Percentiles rank a stretch among this genome's conserved stretches.
Evolutionary conservation across 352 stramenopile genomes (phyloP).

Genomic region (Pythium myriotylum): DNA sequence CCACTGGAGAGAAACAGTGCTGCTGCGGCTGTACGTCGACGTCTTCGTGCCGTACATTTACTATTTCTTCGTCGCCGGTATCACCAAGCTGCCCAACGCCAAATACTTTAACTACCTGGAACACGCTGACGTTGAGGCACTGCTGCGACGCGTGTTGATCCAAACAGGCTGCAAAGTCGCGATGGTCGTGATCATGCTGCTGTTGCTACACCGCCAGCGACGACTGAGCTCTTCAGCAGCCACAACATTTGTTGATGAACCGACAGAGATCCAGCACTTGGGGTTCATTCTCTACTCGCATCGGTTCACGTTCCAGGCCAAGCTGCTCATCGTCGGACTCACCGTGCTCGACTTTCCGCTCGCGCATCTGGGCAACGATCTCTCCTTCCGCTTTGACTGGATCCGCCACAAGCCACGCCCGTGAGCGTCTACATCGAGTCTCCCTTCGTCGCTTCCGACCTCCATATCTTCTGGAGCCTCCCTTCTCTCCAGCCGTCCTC

Average conservation of each 20-base stretch:
- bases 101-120: slow-evolving; percentile 2
- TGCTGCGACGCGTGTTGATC: background rate
- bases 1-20: slow-evolving; percentile 10
- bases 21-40: slow-evolving; percentile 17
- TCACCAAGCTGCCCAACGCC: slow-evolving; percentile 2
- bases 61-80: background rate
- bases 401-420: background rate
- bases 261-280: background rate
- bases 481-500: background rate
- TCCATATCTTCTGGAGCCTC: background rate
- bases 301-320: slow-evolving; percentile 8
- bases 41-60: slow-evolving; percentile 18
- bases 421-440: background rate
- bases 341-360: slow-evolving; percentile 8
- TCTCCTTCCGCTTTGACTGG: slow-evolving; percentile 19
- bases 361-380: slow-evolving; percentile 11
- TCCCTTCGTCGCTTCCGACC: background rate
- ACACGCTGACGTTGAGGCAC: background rate
- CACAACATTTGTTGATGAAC: background rate
- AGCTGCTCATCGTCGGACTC: slow-evolving; percentile 3
- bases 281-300: slow-evolving; percentile 8
- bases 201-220: background rate
- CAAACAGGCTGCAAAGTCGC: slow-evolving; percentile 2
- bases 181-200: background rate
- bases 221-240: background rate